These are phyloP conservation scores for Aspergillus novoparasiticus DNA, from an alignment of 2,329 filamentous ascomycete species.

Conservation along the genomic window DNA sequence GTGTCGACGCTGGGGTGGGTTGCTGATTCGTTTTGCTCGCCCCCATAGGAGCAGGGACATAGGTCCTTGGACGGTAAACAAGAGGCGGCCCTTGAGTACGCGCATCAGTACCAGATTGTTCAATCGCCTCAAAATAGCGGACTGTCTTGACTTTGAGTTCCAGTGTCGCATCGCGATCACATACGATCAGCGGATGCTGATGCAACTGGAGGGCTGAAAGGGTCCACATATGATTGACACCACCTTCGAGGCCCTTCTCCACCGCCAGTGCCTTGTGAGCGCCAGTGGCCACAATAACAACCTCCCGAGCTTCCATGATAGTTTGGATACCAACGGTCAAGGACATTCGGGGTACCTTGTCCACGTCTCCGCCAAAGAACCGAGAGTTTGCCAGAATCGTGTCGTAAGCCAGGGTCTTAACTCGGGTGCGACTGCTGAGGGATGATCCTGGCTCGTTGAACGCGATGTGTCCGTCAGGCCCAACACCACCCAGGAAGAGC, in stretches of 20 bases:
- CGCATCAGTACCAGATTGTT: slow-evolving; percentile 60
- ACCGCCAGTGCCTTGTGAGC: slow-evolving; percentile 79
- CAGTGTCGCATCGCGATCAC: slow-evolving; percentile 76
- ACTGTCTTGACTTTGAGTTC: slow-evolving; percentile 76
- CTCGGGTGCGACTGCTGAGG: slow-evolving; percentile 73
- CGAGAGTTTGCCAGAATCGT: slow-evolving; percentile 83
- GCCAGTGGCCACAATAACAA: slow-evolving; percentile 80
- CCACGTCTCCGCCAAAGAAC: slow-evolving; percentile 76
- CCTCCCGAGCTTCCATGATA: slow-evolving; percentile 77
- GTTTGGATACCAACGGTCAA: slow-evolving; percentile 84
- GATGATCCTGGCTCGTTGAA: slow-evolving; percentile 89
- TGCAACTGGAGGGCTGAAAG: slow-evolving; percentile 79
- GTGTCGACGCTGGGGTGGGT: slow-evolving; percentile 30
- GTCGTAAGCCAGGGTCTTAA: slow-evolving; percentile 86
- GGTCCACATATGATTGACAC: slow-evolving; percentile 90
- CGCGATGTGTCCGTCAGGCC: slow-evolving; percentile 83
- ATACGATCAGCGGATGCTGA: slow-evolving; percentile 78
- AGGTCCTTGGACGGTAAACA: slow-evolving; percentile 43
- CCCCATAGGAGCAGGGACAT: slow-evolving; percentile 34
- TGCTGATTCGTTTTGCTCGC: slow-evolving; percentile 27
- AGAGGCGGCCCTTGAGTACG: slow-evolving; percentile 46
- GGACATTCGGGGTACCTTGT: slow-evolving; percentile 76
- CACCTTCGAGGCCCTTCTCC: slow-evolving; percentile 78
- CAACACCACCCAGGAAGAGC: slow-evolving; percentile 82
- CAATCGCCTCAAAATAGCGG: slow-evolving; percentile 73